Base-by-base conservation (phyloP, 768 basidiomycete species). In the Hericium coralloides region DNA sequence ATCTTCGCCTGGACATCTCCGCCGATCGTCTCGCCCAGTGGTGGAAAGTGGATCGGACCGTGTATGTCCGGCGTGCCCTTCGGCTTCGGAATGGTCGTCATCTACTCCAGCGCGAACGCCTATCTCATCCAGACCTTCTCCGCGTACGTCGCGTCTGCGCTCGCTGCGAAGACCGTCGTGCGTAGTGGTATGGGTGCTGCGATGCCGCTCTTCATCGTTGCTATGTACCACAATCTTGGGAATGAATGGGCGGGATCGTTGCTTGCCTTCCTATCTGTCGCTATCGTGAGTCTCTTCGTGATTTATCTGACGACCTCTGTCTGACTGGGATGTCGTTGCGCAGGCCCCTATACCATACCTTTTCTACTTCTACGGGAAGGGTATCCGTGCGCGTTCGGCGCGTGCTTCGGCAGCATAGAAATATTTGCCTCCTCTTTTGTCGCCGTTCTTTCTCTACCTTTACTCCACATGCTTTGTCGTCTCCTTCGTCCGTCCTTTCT, bases 71-170 rank as follows among this genome's bases (percentile, higher is more conserved):
- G 73, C 43, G 67, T 72, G 53, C 70, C 71, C 26, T 72, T 74
- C 67, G 73, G 72, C 36, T 71, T 71, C 47, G 71, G 69, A 49
- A 70, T 74, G 69, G 71, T 72, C 54, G 63, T 68, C 55, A 67
- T 72, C 59, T 74, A 73, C 67, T 72, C 70, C 67, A 68, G 69
- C 26, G 73, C 72, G 1, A 71, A 74, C 63, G 71, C 61, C 18
- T 76, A 64, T 59, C 75, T 76, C 65, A 72, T 89, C 56, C 81
- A 88, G 56, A 72, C 72, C 49, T 89, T 89, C 70, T 82, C 87
- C 58, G 81, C 83, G 31, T 76, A 77, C 26, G 85, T 84, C 3
- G 84, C 87, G n/a, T 72, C 70, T 37, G 73, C 71, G 49, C 70
- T 74, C 50, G 72, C 73, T 0, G 72, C 70, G 18, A 74, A 73